Evolutionary conservation across 345 rosid genomes (phyloP).

Genomic region (Hibiscus trionum): DNA sequence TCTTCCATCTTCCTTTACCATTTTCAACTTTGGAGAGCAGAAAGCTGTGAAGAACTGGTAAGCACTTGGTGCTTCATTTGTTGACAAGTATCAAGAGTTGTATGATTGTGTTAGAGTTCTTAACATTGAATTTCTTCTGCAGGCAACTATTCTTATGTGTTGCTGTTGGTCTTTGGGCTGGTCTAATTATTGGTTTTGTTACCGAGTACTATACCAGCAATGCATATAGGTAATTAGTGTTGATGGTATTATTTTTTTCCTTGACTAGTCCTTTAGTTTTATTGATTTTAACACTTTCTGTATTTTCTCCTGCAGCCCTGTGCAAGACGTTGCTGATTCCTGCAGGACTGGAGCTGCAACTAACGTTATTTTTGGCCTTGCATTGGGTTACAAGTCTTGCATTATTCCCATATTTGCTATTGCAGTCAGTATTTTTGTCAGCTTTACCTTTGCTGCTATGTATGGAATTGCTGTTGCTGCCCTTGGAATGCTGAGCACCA

Average conservation of each 20-base stretch:
- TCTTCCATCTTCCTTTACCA: too few species aligned
- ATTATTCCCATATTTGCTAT: conserved; percentile 83
- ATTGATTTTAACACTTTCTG: not conserved
- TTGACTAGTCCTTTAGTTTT: not conserved
- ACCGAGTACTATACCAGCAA: conserved; percentile 72
- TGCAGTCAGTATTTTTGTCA: conserved; percentile 60
- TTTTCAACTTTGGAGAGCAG: conserved; percentile 29
- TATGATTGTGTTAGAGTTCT: not conserved
- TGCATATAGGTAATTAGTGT: conserved; percentile 42
- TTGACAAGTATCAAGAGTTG: not conserved
- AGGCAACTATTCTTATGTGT: conserved; percentile 60
- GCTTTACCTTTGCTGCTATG: conserved; percentile 84
- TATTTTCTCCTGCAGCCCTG: conserved; percentile 55
- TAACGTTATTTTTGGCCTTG: conserved; percentile 80
- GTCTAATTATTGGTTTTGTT: conserved; percentile 43
- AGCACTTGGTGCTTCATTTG: conserved; percentile 8
- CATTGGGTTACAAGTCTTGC: conserved; percentile 74
- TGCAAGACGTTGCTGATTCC: conserved; percentile 96
- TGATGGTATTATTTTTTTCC: not conserved
- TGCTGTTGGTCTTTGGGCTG: conserved; percentile 45
- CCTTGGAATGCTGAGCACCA: conserved; percentile 80
- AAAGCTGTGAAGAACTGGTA: conserved; percentile 65
- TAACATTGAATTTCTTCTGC: conserved; percentile 9
- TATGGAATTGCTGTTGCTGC: conserved; percentile 85
- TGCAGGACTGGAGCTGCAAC: conserved; percentile 91